Evolutionary conservation across 192 early-diverging fungal genomes (phyloP), one percentile per base, ranked within the genome.

Genomic region (Obelidium mucronatum): DNA sequence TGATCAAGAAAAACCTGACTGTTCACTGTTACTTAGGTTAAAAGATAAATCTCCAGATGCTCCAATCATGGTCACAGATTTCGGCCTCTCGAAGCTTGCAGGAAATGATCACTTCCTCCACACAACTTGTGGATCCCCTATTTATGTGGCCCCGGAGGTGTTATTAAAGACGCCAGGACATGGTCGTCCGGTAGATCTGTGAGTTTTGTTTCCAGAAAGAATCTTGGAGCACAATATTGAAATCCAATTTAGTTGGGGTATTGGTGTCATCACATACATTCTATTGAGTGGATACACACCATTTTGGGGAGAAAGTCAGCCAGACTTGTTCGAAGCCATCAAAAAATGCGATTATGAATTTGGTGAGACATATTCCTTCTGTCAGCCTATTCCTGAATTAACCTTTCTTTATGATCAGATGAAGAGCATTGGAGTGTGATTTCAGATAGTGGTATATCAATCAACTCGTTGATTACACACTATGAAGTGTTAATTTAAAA

Each of bases 71-170:
- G 51, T 94, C 66, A 90, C 91, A 13, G 93, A 94, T 74, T 94
- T 93, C 82, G 93, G 93, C 17, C 75, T 94, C 40, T 90, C 92
- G 48, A 90, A 87, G 51, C 83, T 90, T n/a, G 69, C 91, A 17
- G 79, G 79, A 33, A 79, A 87, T 15, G 85, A 87, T 56, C 84
- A 88, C 39, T 82, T 91, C 33, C 78, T 93, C 22, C 84, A 84
- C 74, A 93, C 91, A 13, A 83, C 91, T 4, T 94, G 92, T 71
- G 86, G 86, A 5, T 81, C 84, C 19, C 86, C 86, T 30, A 67
- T 80, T 40, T 87, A 87, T 51, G 86, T 84, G 92, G 58, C 72
- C 74, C 69, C 83, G 87, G 56, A 82, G 79, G 64, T 91, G 88
- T 22, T 85, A 91, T 77, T 86, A 87, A 52, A 90, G 86, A 58